Base-by-base conservation (phyloP, 2,329 filamentous ascomycete genomes). In the Aspergillus fumigatiaffinis region DNA sequence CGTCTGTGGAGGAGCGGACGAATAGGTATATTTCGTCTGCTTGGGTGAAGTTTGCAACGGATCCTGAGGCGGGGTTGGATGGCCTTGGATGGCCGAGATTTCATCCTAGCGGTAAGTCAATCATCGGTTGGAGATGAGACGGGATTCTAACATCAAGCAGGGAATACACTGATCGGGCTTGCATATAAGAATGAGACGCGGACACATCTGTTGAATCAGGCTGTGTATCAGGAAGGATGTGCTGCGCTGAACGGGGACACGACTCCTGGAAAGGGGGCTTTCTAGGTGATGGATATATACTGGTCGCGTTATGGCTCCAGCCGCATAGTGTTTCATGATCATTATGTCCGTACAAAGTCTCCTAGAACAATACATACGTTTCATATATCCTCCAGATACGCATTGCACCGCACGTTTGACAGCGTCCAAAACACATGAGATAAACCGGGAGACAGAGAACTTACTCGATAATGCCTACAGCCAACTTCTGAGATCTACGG, bases 21-120 rank as follows among this genome's bases (percentile, higher is more conserved):
- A 75, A 72, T 1, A 56, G 53, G 41, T 58, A 72, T 4, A 76
- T 80, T 72, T 76, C 77, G 54, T 60, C 63, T 0, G 75, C 76
- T 0, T 80, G 78, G 77, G 71, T 65, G 14, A 64, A 70, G 0
- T 81, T 81, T 48, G 69, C 70, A 9, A 56, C 68, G 32, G 71
- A 79, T 48, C 77, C 78, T 1, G 32, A 50, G 0, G 49, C 64
- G 1, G 78, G 77, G 0, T 54, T 80, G 44, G 58, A 54, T n/a
- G 56, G 60, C 51, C 53, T 76, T 28, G 74, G 73, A 0, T 79
- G 76, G 75, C 76, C 76, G 3, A 41, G 20, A 51, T 79, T 71
- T 50, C 53, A 71, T 48, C 57, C 59, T 1, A 41, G 56, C 26
- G 52, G 60, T 54, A 56, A 66, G 54, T 59, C 26, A 20, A 8